These are phyloP conservation scores for Phytophthora macrochlamydospora DNA, from an alignment of 352 stramenopile species.

Conservation along the genomic window DNA sequence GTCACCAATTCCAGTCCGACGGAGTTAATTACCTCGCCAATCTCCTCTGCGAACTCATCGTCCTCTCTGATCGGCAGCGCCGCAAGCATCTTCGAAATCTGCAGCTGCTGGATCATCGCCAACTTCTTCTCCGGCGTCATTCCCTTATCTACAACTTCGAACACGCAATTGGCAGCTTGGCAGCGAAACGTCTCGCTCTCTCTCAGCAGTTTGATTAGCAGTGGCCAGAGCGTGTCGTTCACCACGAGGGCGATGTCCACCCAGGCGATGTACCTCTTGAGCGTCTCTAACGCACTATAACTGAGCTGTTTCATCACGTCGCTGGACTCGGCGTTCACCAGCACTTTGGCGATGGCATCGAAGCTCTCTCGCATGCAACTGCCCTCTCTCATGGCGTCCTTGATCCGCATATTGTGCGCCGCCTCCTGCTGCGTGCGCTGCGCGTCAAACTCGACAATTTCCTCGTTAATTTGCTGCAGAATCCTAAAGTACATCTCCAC, in stretches of 20 bases:
- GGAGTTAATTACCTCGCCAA: slow-evolving; percentile 84
- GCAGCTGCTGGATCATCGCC: slow-evolving; percentile 70
- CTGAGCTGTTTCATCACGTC: slow-evolving; percentile 75
- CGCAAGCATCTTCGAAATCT: slow-evolving; percentile 67
- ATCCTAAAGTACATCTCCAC: slow-evolving; percentile 93
- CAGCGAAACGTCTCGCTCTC: slow-evolving; percentile 67
- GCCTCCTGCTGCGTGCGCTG: slow-evolving; percentile 62
- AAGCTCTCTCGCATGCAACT: slow-evolving; percentile 78
- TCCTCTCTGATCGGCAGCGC: slow-evolving; percentile 71
- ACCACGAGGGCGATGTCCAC: slow-evolving; percentile 85
- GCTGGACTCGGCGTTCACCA: slow-evolving; percentile 75
- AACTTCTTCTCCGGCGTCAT: slow-evolving; percentile 88
- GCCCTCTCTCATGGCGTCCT: slow-evolving; percentile 87
- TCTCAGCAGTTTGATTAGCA: slow-evolving; percentile 74
- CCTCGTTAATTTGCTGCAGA: slow-evolving; percentile 89
- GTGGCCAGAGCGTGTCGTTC: slow-evolving; percentile 80
- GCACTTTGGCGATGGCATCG: slow-evolving; percentile 84
- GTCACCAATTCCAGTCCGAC: slow-evolving; percentile 82
- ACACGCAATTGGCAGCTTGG: slow-evolving; percentile 80
- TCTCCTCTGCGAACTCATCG: slow-evolving; percentile 82
- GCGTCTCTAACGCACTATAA: slow-evolving; percentile 68
- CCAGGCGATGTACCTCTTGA: slow-evolving; percentile 89
- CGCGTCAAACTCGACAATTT: slow-evolving; percentile 91
- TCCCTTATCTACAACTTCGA: slow-evolving; percentile 87
- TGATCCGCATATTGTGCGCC: slow-evolving; percentile 84